These are phyloP conservation scores for Apiospora marii DNA, from an alignment of 2,329 filamentous ascomycete genomes.

Conservation along the genomic window DNA sequence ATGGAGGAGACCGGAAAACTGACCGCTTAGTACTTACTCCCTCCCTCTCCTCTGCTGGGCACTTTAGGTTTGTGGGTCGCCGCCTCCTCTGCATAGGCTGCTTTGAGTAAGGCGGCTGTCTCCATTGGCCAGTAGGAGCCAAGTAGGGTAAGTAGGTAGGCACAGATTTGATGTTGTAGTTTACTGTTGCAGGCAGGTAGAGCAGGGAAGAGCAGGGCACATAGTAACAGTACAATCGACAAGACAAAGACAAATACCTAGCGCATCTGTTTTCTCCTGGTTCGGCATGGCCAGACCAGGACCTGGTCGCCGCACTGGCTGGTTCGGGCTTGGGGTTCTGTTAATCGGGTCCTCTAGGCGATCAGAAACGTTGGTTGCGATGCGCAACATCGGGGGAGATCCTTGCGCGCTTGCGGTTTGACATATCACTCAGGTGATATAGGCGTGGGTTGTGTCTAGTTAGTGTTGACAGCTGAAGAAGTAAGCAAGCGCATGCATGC, in stretches of 20 bases:
- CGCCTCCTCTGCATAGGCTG: not conserved
- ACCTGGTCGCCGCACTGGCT: not conserved
- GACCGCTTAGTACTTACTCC: not conserved
- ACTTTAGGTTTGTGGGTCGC: conserved; percentile 13
- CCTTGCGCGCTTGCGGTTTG: not conserved
- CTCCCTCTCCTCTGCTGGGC: not conserved
- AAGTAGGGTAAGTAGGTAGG: not conserved
- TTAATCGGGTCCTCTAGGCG: not conserved
- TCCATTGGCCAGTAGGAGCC: not conserved
- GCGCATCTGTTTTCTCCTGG: not conserved
- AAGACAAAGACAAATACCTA: no score
- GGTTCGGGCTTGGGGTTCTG: not conserved
- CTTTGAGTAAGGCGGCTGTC: not conserved
- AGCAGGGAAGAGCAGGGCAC: not conserved
- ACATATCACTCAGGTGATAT: not conserved
- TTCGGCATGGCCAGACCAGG: not conserved
- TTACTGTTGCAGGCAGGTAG: not conserved
- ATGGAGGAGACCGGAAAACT: conserved; percentile 12
- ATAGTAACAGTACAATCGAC: no score
- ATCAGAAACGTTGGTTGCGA: not conserved
- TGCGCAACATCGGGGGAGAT: conserved; percentile 8
- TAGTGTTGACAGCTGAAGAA: not conserved
- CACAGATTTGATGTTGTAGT: not conserved
- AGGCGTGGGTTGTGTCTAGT: not conserved
- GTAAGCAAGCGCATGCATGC: not conserved